phyloP scores from a whole-genome alignment of 192 early-diverging fungal species.

The Phlyctochytrium planicorne region DNA sequence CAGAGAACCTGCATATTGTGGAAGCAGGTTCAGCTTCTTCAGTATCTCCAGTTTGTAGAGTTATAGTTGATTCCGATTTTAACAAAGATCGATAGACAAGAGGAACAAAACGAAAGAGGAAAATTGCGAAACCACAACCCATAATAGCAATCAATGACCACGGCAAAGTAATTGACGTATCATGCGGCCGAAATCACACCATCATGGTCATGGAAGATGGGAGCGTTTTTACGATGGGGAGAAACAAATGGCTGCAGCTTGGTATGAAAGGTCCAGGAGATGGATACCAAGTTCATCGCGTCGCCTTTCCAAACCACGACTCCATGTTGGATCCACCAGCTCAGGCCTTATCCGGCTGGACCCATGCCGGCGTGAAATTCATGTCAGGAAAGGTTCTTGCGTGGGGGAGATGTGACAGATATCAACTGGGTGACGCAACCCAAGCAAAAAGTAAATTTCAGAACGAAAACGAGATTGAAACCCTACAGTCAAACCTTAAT shows the following conservation, averaged over 20 bases:
- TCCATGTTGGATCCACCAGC: background rate
- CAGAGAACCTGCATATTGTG: too few species aligned
- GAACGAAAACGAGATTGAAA: too few species aligned
- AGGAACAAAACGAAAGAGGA: too few species aligned
- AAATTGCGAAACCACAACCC: too few species aligned
- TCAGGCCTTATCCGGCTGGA: conserved; percentile 61
- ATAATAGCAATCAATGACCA: too few species aligned
- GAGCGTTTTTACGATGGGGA: conserved; percentile 51
- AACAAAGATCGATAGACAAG: too few species aligned
- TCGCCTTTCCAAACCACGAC: background rate
- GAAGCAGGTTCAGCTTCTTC: too few species aligned
- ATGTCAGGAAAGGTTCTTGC: conserved; percentile 36
- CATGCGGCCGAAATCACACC: conserved; percentile 31
- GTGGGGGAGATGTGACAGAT: conserved; percentile 79
- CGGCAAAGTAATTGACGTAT: conserved; percentile 19
- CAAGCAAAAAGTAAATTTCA: too few species aligned
- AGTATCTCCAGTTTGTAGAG: too few species aligned
- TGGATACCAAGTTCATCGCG: background rate
- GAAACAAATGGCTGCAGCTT: conserved; percentile 60
- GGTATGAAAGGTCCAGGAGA: conserved; percentile 18
- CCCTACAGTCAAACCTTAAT: too few species aligned
- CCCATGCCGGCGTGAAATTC: conserved; percentile 42
- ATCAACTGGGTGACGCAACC: conserved; percentile 47
- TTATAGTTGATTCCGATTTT: too few species aligned
- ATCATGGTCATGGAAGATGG: conserved; percentile 15